Evolutionary conservation across 108 stramenopile species (phyloP), one percentile per base, ranked within the genome.

Genomic region (Licmophora abbreviata): DNA sequence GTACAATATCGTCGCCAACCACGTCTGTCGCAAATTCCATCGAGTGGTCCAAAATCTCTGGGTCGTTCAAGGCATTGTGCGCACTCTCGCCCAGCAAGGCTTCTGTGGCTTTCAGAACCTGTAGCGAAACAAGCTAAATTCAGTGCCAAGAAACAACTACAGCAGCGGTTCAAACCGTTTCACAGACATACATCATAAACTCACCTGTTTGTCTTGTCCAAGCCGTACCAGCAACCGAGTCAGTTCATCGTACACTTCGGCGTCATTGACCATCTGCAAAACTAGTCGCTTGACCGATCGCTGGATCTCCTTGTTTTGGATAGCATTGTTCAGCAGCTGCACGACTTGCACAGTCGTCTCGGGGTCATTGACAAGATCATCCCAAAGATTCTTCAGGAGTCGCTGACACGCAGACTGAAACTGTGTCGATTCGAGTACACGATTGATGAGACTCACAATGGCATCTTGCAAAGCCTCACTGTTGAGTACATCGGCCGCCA

Each of bases 11-110:
- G 59, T 90, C 88, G 17, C 88, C 88, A 10, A 90, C 77, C 34
- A 90, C 81, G 47, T 90, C 88, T 12, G 88, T 81, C 4, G 88
- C 88, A 64, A 90, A 90, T 50, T 85, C 88, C 88, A 90, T 90
- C 10, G 82, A 82, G 55, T 90, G 88, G 45, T 90, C 88, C 38
- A 90, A 58, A n/a, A 90, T 76, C 48, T 85, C 82, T 3, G 84
- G 77, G 62, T 90, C 88, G 55, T 85, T 90, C 44, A 90, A 57
- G 5, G 88, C 76, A 44, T 73, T 73, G 38, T 90, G 88, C 11
- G 88, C 81, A 48, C 76, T 72, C 46, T 85, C 74, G 14, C 73
- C 79, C 28, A 90, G 47, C 15, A 90, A 53, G 15, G 51, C 57
- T 54, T 84, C 74, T 22, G 82, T 86, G 18, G 88, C 82, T 3